Evolutionary conservation across 2,329 filamentous ascomycete genomes (phyloP).

Genomic region (Dactylellina haptotyla): DNA sequence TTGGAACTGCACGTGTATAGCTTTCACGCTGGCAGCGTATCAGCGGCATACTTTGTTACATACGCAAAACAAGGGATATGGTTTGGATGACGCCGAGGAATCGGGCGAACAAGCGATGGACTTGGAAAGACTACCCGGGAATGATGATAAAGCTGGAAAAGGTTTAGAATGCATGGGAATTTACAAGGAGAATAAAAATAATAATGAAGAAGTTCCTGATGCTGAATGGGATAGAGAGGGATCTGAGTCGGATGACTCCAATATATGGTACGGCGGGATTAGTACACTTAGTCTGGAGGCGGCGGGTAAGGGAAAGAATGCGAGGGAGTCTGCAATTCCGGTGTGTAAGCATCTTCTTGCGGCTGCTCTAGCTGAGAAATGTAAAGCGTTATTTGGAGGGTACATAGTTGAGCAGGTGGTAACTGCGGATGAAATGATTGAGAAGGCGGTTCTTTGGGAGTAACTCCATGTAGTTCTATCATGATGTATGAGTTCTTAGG

Average conservation of each 20-base stretch:
- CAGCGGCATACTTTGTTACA: slow-evolving; percentile 58
- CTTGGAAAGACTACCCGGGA: background rate
- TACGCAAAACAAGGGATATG: slow-evolving; percentile 41
- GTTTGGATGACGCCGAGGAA: slow-evolving; percentile 50
- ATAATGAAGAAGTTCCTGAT: slow-evolving; percentile 50
- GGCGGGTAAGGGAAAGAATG: slow-evolving; percentile 51
- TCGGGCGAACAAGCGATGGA: slow-evolving; percentile 50
- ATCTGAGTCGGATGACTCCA: slow-evolving; percentile 55
- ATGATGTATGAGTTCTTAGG: background rate
- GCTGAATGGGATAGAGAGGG: slow-evolving; percentile 2
- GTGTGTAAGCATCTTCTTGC: slow-evolving; percentile 92
- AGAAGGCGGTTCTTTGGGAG: slow-evolving; percentile 68
- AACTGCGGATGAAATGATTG: slow-evolving; percentile 75
- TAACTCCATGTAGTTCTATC: background rate
- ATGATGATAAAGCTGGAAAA: slow-evolving; percentile 46
- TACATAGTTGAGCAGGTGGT: slow-evolving; percentile 69
- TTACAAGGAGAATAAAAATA: slow-evolving; percentile 34
- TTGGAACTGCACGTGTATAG: slow-evolving; percentile 92
- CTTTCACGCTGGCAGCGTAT: slow-evolving; percentile 80
- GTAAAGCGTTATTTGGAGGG: slow-evolving; percentile 68
- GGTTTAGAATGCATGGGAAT: slow-evolving; percentile 7
- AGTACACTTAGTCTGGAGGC: slow-evolving; percentile 60
- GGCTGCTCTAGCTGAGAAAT: slow-evolving; percentile 77
- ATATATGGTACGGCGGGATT: slow-evolving; percentile 61
- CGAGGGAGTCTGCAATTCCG: slow-evolving; percentile 64